phyloP scores from a whole-genome alignment of 176 grass and related monocot genomes.

The Poa annua region DNA sequence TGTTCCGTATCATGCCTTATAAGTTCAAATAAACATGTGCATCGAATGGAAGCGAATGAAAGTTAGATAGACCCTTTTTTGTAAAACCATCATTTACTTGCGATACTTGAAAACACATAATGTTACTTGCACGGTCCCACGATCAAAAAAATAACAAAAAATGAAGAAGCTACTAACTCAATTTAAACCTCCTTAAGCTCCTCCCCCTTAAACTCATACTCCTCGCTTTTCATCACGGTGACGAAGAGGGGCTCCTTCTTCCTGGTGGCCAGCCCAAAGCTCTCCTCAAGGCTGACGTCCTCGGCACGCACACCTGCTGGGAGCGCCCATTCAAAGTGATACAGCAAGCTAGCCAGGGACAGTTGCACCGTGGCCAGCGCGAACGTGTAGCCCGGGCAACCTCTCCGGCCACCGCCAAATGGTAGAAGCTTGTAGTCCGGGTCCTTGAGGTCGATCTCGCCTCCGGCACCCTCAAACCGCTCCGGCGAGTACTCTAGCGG shows the following conservation, averaged over 20 bases:
- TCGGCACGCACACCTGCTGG: conserved; percentile 49
- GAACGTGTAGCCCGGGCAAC: conserved; percentile 48
- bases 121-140: not conserved
- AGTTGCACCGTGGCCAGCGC: conserved; percentile 49
- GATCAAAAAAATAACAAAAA: not conserved
- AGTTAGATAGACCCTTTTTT: too few species aligned
- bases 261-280: conserved; percentile 52
- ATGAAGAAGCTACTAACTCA: not conserved
- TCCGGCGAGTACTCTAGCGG: conserved; percentile 53
- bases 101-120: not conserved
- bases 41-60: too few species aligned
- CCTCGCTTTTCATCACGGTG: conserved; percentile 27
- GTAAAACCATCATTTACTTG: not conserved
- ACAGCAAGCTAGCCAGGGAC: conserved; percentile 49
- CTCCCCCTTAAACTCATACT: conserved; percentile 44
- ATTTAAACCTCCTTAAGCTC: conserved; percentile 35
- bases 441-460: conserved; percentile 49
- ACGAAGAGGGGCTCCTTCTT: conserved; percentile 55
- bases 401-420: conserved; percentile 48
- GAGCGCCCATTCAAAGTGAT: conserved; percentile 61
- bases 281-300: conserved; percentile 49
- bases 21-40: too few species aligned
- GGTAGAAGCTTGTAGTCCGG: conserved; percentile 58
- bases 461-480: conserved; percentile 38
- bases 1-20: too few species aligned